Evolutionary conservation across 768 basidiomycete genomes (phyloP), one percentile per base, ranked within the genome.

Genomic region (Astraeus odoratus): DNA sequence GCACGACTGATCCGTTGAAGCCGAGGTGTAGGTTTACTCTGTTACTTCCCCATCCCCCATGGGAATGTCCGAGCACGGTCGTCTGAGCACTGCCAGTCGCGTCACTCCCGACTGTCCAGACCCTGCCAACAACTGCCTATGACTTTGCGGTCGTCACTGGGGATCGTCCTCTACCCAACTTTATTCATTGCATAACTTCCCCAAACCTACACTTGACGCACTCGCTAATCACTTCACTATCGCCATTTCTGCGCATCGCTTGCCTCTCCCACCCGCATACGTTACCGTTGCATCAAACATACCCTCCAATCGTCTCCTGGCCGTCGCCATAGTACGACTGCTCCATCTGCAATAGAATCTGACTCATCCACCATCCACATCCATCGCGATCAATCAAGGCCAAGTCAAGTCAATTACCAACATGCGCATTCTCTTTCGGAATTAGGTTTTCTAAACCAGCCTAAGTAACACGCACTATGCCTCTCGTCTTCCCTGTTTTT

Each of bases 1-100:
- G 71, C 70, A 31, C 66, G 64, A 44, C 53, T 80, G 50, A 82
- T 82, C 54, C 70, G 78, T 44, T 80, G 36, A 24, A n/a, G 23
- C 22, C 12, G 18, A 22, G 23, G 37, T 39, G 7, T n/a, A 36
- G 44, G 29, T 37, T 27, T 15, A 36, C 19, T 24, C 36, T n/a
- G n/a, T 19, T 38, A 25, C n/a, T 20, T 36, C 24, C 20, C 37
- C 37, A 24, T 25, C 37, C 20, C 19, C 20, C 13, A 12, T 23
- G 33, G 12, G 12, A 37, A 39, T 13, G 18, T 23, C 36, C 37
- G 37, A 39, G 37, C 37, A 19, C 29, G 25, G 34, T 38, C 24
- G 18, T 18, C 24, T 34, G 16, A 23, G 15, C 34, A 38, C 16
- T 8, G 23, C 20, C 22, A 23, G 19, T 13, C 22, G 23, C 24